phyloP scores from a whole-genome alignment of 148 eudicot species.

The Nyssa sinensis region DNA sequence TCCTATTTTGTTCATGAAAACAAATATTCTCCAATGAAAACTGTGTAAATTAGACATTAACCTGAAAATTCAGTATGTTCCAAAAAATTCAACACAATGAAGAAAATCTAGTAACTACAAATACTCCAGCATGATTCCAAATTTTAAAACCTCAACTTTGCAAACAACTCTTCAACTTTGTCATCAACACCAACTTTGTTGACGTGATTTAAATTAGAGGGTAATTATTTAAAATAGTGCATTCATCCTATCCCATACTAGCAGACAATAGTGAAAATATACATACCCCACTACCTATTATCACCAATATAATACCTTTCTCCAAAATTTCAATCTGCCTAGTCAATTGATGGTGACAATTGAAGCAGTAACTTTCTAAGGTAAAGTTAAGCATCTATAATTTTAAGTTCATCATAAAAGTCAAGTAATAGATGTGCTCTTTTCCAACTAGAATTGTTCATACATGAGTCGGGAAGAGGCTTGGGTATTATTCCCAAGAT shows the following conservation, averaged over 20 bases:
- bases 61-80: too few relatives aligned
- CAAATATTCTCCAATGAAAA: too few relatives aligned
- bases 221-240: neutral
- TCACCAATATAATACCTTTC: neutral
- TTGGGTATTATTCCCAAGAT: too few relatives aligned
- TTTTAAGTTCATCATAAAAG: neutral
- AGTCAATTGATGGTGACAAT: neutral
- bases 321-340: neutral
- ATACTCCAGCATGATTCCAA: too few relatives aligned
- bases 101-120: too few relatives aligned
- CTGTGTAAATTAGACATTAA: too few relatives aligned
- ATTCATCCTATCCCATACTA: neutral
- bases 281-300: too few relatives aligned
- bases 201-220: neutral
- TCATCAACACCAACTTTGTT: constrained; percentile 3
- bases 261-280: too few relatives aligned
- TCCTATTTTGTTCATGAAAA: too few relatives aligned
- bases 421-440: neutral
- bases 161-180: neutral
- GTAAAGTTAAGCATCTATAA: neutral
- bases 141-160: neutral
- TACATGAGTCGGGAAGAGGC: too few relatives aligned
- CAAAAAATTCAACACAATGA: too few relatives aligned
- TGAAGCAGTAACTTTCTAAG: neutral
- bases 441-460: too few relatives aligned